phyloP scores from a whole-genome alignment of 495 filamentous ascomycete species.

The Penicillium subrubescens region DNA sequence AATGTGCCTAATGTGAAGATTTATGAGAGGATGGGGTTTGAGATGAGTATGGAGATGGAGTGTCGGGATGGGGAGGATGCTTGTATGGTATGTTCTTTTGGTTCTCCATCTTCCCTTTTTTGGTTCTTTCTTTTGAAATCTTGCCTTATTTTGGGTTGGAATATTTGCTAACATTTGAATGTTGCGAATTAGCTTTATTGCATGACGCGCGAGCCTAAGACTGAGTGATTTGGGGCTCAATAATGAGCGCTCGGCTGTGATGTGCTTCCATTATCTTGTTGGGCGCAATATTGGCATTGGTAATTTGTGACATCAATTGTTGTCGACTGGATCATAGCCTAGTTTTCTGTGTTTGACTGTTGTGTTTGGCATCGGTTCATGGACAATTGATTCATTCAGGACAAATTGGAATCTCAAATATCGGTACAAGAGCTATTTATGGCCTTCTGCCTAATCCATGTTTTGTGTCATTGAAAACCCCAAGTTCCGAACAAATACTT shows the following conservation, averaged over 20 bases:
- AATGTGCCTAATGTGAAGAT: slow-evolving; percentile 64
- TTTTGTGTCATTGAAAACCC: too few relatives aligned
- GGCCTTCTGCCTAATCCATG: too few relatives aligned
- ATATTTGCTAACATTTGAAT: neutral
- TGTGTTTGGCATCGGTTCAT: neutral
- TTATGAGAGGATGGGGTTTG: slow-evolving; percentile 65
- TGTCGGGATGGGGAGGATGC: slow-evolving; percentile 57
- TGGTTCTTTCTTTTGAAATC: too few relatives aligned
- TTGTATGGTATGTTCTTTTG: slow-evolving; percentile 34
- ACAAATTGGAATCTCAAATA: neutral
- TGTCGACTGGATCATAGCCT: neutral
- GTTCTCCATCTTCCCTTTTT: neutral
- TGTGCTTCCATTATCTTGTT: neutral
- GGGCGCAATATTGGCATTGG: neutral
- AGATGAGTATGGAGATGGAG: slow-evolving; percentile 60
- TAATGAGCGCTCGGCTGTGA: neutral
- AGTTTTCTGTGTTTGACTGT: neutral
- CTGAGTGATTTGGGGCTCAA: slow-evolving; percentile 5
- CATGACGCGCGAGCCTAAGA: slow-evolving; percentile 35
- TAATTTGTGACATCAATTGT: neutral
- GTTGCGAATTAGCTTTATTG: slow-evolving; percentile 36
- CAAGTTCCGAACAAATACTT: neutral
- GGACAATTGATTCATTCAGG: neutral
- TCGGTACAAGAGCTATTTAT: neutral
- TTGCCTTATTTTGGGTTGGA: neutral